phyloP scores from a whole-genome alignment of 2,329 filamentous ascomycete genomes.

The Fusarium chaquense region DNA sequence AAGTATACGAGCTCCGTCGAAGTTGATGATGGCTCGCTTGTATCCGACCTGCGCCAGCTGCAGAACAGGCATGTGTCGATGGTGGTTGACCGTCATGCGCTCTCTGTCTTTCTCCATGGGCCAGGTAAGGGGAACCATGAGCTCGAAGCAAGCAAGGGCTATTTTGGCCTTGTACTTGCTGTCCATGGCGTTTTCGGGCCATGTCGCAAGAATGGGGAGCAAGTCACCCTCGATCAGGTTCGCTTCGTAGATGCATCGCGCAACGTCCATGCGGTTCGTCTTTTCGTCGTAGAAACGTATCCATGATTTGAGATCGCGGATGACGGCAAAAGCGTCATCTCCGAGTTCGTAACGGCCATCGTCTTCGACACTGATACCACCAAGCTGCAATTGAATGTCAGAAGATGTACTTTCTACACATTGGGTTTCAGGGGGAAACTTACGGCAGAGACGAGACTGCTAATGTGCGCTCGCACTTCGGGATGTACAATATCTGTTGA shows the following conservation, averaged over 20 bases:
- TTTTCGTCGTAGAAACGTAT: conserved; percentile 94
- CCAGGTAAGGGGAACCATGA: conserved; percentile 95
- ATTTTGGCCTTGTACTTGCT: conserved; percentile 82
- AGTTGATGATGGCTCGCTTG: conserved; percentile 89
- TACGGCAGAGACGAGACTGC: conserved; percentile 93
- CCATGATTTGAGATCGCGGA: conserved; percentile 96
- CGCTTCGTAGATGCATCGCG: conserved; percentile 89
- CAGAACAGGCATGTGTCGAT: conserved; percentile 89
- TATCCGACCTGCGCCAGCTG: conserved; percentile 89
- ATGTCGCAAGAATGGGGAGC: conserved; percentile 86
- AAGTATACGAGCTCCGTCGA: conserved; percentile 80
- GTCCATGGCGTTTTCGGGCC: conserved; percentile 78
- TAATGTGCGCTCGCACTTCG: conserved; percentile 92
- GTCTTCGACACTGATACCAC: conserved; percentile 82
- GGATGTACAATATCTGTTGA: conserved; percentile 79
- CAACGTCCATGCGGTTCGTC: conserved; percentile 92
- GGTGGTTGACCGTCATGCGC: conserved; percentile 91
- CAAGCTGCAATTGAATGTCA: conserved; percentile 70
- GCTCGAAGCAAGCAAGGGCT: conserved; percentile 86
- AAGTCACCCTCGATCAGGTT: conserved; percentile 93
- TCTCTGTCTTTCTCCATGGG: conserved; percentile 83
- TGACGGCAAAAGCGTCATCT: conserved; percentile 90
- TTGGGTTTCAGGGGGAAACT: conserved; percentile 51
- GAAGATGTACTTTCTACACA: conserved; percentile 8
- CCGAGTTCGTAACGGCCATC: conserved; percentile 88